Conservation (phyloP, 2,329 filamentous ascomycete species). For the Xylariaceae sp. region DNA sequence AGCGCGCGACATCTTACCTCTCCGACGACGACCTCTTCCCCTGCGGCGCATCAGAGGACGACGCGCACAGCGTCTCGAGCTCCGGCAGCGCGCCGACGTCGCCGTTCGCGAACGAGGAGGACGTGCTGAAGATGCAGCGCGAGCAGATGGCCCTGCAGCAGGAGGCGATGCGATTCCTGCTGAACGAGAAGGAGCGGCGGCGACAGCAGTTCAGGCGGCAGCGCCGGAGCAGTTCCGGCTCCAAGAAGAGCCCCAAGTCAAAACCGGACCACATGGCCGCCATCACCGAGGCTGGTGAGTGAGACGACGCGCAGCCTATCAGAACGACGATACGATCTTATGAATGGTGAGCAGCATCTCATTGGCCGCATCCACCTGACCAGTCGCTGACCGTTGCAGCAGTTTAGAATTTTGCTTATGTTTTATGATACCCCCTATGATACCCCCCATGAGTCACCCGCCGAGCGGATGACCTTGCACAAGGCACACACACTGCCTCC, state of each 20-base stretch:
- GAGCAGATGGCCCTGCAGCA: constrained; percentile 55
- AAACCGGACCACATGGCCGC: constrained; percentile 56
- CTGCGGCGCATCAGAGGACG: constrained; percentile 53
- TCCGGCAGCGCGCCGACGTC: constrained; percentile 48
- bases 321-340: constrained; percentile 30
- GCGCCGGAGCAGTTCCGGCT: constrained; percentile 38
- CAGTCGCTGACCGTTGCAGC: constrained; percentile 8
- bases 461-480: background rate
- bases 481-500: background rate
- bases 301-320: constrained; percentile 28
- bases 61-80: constrained; percentile 50
- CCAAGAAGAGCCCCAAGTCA: constrained; percentile 54
- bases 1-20: constrained; percentile 58
- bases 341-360: constrained; percentile 30
- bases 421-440: constrained; percentile 12
- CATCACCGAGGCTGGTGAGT: constrained; percentile 55
- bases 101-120: constrained; percentile 48
- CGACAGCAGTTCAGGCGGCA: constrained; percentile 39
- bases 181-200: constrained; percentile 59
- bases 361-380: background rate
- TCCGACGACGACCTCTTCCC: constrained; percentile 67
- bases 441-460: constrained; percentile 15
- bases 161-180: constrained; percentile 54
- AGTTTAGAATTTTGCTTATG: constrained; percentile 5
- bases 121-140: constrained; percentile 54